Conservation (phyloP, 2,329 filamentous ascomycete species). For the Thelonectria olida region DNA sequence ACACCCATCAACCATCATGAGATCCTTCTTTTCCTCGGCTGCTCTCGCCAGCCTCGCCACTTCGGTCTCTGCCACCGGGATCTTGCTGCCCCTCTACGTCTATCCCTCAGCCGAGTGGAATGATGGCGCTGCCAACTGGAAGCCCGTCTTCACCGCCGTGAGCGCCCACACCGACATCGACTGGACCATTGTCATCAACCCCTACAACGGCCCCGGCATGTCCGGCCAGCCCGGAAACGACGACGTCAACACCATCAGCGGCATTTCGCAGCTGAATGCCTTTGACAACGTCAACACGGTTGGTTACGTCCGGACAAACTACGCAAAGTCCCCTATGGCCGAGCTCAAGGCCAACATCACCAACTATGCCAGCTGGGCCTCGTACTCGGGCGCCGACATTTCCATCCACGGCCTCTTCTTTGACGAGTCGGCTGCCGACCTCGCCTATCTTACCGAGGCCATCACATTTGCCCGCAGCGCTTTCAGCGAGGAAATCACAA, state of each 20-base stretch:
- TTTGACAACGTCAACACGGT: conserved; percentile 32
- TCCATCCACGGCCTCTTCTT: conserved; percentile 36
- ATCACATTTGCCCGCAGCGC: conserved; percentile 18
- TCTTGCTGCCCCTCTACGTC: conserved; percentile 34
- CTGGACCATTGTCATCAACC: conserved; percentile 34
- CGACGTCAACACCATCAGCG: conserved; percentile 34
- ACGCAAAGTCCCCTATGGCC: conserved; percentile 20
- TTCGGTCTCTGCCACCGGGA: conserved; percentile 21
- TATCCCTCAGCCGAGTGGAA: conserved; percentile 30
- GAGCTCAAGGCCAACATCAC: conserved; percentile 36
- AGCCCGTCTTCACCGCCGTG: conserved; percentile 28
- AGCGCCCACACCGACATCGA: conserved; percentile 12
- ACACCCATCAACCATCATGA: conserved; percentile 2
- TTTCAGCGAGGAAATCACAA: conserved; percentile 19
- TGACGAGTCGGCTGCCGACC: conserved; percentile 27
- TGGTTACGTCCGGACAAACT: conserved; percentile 37
- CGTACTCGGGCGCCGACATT: conserved; percentile 22
- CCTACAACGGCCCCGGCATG: conserved; percentile 31
- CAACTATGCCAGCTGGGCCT: conserved; percentile 28
- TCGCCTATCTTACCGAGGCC: conserved; percentile 30
- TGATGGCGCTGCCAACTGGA: conserved; percentile 35
- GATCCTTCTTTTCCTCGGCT: background rate
- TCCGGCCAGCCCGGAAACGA: conserved; percentile 29
- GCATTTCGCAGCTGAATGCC: conserved; percentile 32
- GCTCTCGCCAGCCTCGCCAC: conserved; percentile 5